These are phyloP conservation scores for Endothia cerciana DNA, from an alignment of 2,329 filamentous ascomycete species.

Conservation along the genomic window DNA sequence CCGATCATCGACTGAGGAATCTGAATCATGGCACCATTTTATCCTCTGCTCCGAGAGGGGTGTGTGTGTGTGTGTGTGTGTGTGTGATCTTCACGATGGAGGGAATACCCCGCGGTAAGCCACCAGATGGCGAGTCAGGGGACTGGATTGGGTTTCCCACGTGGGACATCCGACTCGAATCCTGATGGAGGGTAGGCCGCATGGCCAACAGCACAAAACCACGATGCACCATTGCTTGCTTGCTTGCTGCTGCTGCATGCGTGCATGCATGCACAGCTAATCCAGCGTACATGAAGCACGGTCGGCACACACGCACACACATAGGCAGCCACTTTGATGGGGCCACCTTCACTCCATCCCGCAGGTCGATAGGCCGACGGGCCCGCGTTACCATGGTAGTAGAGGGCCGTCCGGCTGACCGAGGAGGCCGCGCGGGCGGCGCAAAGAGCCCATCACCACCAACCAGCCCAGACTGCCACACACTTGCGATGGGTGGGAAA, in stretches of 20 bases:
- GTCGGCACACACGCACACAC: neutral
- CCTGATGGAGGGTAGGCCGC: neutral
- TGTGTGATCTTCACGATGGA: neutral
- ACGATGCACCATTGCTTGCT: neutral
- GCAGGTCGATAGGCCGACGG: neutral
- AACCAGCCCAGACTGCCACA: neutral
- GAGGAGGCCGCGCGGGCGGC: neutral
- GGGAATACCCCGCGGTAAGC: constrained; percentile 5
- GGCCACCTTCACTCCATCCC: neutral
- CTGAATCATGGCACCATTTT: neutral
- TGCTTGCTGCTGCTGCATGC: neutral
- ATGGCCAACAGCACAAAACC: neutral
- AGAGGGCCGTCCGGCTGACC: neutral
- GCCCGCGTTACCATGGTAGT: neutral
- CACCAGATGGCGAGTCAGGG: neutral
- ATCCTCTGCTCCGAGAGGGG: neutral
- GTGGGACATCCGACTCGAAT: constrained; percentile 1
- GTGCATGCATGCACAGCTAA: neutral
- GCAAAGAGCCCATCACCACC: neutral
- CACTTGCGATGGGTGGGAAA: too few species aligned
- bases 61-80: neutral
- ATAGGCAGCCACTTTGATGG: neutral
- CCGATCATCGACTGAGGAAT: neutral
- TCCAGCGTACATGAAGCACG: constrained; percentile 9
- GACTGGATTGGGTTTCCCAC: neutral